Base-by-base conservation (phyloP, 1,284 basidiomycete genomes). In the Phylloboletellus chloephorus region DNA sequence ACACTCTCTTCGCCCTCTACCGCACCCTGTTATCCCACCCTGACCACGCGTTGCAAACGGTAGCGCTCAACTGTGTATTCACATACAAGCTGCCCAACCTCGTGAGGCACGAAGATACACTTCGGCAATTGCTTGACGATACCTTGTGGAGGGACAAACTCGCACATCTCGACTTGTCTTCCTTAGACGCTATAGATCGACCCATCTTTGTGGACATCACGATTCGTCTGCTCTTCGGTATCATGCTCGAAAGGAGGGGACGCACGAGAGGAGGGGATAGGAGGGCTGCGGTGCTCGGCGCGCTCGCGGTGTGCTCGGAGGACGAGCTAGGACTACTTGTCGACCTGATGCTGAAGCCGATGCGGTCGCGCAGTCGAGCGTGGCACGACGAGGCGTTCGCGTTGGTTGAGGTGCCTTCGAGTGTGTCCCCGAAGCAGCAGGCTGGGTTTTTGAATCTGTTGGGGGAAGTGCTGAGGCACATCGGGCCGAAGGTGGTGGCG, bases 101-200 rank as follows among this genome's bases (percentile, higher is more conserved):
- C 5, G 46, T 68, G 0, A 70, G 80, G 0, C 82, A 90, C 51
- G 76, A 82, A 46, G 79, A 87, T 13, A 74, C 73, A 12, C 67
- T 98, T 15, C 73, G 72, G 19, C 72, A 72, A 12, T 67, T 98
- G 7, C 71, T 99, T 24, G 92, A 97, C 47, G 85, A 91, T 34
- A 83, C 81, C 11, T 73, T 86, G 46, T 96, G 94, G 80, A 71
- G 95, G 17, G 96, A 98, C 54, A 82, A 88, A 52, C 74, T 99
- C 4, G 74, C 82, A 1, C 73, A 79, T 13, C 73, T 98, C 31
- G 73, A 87, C 52, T 65, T 93, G 7, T 66, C 69, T 7, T 72
- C 73, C 11, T 72, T 95, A 34, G 78, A 87, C 26, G 58, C 67
- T 1, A 65, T 68, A 2, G 80, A 88, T 51, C 75, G 94, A 21